phyloP scores from a whole-genome alignment of 2,329 filamentous ascomycete genomes.

The Myriosclerotinia duriaeana region DNA sequence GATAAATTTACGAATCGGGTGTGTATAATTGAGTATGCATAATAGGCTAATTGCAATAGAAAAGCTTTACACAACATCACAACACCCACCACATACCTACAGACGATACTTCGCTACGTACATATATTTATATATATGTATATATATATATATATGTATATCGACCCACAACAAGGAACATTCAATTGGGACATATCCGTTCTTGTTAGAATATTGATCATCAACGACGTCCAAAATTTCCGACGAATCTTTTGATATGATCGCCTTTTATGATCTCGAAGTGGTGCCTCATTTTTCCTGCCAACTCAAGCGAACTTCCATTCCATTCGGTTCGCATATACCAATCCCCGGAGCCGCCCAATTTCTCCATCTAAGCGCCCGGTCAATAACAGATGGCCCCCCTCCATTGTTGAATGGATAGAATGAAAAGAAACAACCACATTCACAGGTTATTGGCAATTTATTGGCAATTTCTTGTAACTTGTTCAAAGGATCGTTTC shows the following conservation, averaged over 20 bases:
- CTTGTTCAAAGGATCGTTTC: slow-evolving; percentile 32
- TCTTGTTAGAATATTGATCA: slow-evolving; percentile 6
- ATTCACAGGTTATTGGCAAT: slow-evolving; percentile 23
- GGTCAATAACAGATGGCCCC: slow-evolving; percentile 21
- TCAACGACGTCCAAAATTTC: slow-evolving; percentile 8
- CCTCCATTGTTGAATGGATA: slow-evolving; percentile 28
- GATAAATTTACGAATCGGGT: slow-evolving; percentile 13
- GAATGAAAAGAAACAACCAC: slow-evolving; percentile 18
- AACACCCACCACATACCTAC: slow-evolving; percentile 9
- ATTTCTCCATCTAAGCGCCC: slow-evolving; percentile 31
- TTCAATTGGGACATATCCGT: not conserved
- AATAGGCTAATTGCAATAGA: slow-evolving; percentile 21
- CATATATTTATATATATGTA: not conserved
- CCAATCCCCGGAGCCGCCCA: slow-evolving; percentile 22
- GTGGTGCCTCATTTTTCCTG: slow-evolving; percentile 10
- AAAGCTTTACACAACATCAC: slow-evolving; percentile 17
- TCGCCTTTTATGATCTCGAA: slow-evolving; percentile 19
- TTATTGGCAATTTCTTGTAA: slow-evolving; percentile 19
- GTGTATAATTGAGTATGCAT: slow-evolving; percentile 20
- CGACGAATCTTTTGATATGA: slow-evolving; percentile 17
- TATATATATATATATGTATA: slow-evolving; percentile 1
- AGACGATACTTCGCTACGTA: slow-evolving; percentile 8
- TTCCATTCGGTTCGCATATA: slow-evolving; percentile 12
- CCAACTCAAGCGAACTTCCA: slow-evolving; percentile 4
- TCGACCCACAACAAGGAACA: slow-evolving; percentile 15